Evolutionary conservation across 164 flowering plant genomes (phyloP), one percentile per base, ranked within the genome.

Genomic region (Sextonia rubra): DNA sequence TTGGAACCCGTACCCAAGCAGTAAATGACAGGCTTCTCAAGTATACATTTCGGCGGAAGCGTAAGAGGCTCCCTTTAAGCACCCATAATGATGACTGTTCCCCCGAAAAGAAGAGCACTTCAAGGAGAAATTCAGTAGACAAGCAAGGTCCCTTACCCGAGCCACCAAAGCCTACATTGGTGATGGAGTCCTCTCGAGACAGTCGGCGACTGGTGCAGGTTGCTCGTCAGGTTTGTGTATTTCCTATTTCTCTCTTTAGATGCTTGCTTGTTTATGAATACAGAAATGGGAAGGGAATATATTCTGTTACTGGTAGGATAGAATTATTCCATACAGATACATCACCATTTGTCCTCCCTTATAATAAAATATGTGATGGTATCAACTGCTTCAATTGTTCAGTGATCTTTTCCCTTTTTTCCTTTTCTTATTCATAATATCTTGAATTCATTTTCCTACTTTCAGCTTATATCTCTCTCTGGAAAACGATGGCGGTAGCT

Each of bases 211-310:
- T 91, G 48, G 90, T 81, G 23, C 94, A 87, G 81, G 93, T 91
- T 83, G 97, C 97, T 76, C 88, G 85, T 65, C 94, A 94, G 99
- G 99, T 94, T 79, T 60, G 94, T 88, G 70, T n/a, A 55, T 24
- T 69, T 29, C 49, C 22, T 29, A 23, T 44, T 60, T 47, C 55
- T 71, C 6, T 76, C 29, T 56, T 55, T 56, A n/a, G 23, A 37
- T 20, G 22, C 52, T 67, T 56, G 7, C 26, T 12, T 64, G 23
- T 47, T 47, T 8, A 30, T 71, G 7, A 14, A 22, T 22, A 23
- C 15, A 27, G 20, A 12, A 52, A 1, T 65, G n/a, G 17, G n/a
- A 32, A 37, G 9, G 44, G 20, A 23, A 24, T 17, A n/a, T 26
- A 12, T 47, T 22, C 5, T 25, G 12, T 29, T n/a, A 56, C 12